Percentiles rank a stretch among this genome's conserved stretches.
phyloP scores from a whole-genome alignment of 2,329 filamentous ascomycete species.

The Alternaria metachromatica region DNA sequence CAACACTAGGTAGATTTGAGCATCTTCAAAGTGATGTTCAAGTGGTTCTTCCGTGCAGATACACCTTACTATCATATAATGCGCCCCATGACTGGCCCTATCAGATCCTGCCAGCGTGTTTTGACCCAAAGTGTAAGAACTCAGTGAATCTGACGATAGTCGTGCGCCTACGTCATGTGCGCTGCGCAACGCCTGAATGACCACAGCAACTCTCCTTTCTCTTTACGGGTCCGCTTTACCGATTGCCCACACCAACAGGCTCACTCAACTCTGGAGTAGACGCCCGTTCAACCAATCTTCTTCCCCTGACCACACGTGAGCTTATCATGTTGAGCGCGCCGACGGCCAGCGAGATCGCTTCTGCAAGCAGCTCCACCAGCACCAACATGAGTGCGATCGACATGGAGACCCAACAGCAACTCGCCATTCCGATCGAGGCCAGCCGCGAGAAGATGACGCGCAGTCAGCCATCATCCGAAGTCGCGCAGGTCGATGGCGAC shows the following conservation, averaged over 20 bases:
- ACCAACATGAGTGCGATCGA: background rate
- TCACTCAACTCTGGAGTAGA: background rate
- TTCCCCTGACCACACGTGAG: background rate
- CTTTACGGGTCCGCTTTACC: background rate
- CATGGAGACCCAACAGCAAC: background rate
- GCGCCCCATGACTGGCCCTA: background rate
- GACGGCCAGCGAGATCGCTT: too few relatives aligned
- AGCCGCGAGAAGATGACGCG: background rate
- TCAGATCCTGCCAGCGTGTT: background rate
- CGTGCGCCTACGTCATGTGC: background rate
- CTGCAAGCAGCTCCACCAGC: background rate
- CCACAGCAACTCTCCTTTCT: background rate
- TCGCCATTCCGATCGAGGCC: background rate
- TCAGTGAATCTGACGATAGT: background rate
- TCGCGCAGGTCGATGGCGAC: background rate
- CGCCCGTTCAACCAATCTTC: background rate
- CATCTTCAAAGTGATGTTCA: background rate
- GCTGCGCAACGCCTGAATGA: background rate
- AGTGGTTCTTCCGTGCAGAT: background rate
- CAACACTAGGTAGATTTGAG: background rate
- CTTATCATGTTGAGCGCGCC: background rate
- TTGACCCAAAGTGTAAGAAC: background rate
- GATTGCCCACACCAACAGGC: background rate
- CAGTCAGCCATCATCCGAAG: background rate
- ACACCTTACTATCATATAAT: background rate